A percentile compares a stretch with the other conserved stretches of the same genome.
Evolutionary conservation across 2,329 filamentous ascomycete genomes (phyloP).

Genomic region (Talaromyces sp.): DNA sequence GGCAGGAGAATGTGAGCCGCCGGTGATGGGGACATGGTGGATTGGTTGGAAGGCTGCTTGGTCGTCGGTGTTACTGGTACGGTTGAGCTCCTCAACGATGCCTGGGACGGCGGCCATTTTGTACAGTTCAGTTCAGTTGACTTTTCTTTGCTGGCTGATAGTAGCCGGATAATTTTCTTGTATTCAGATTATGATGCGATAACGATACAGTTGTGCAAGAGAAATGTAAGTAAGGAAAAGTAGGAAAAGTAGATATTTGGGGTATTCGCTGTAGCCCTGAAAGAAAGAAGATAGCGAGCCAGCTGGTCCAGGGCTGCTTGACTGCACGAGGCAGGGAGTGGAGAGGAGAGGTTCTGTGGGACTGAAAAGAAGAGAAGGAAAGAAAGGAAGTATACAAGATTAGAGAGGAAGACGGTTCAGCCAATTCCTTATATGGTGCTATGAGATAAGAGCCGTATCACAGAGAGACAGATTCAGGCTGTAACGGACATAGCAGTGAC

Average conservation of each 20-base stretch:
- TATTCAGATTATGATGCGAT: background rate
- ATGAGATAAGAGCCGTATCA: background rate
- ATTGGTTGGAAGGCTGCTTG: background rate
- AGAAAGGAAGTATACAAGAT: background rate
- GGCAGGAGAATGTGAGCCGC: conserved; percentile 15
- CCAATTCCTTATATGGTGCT: background rate
- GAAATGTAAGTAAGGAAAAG: background rate
- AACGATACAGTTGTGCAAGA: background rate
- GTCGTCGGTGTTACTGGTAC: background rate
- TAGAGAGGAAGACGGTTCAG: background rate
- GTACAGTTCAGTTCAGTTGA: background rate
- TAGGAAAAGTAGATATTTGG: background rate
- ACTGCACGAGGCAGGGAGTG: background rate
- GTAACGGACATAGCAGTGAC: background rate
- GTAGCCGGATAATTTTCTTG: background rate
- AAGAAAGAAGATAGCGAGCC: background rate
- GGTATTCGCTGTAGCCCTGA: background rate
- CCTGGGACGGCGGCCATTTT: conserved; percentile 10
- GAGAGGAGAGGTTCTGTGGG: background rate
- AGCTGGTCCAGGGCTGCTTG: background rate
- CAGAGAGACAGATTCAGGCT: background rate
- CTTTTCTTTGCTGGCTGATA: background rate
- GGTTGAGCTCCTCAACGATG: conserved; percentile 2
- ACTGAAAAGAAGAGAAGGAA: background rate
- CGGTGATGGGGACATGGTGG: conserved; percentile 6